Evolutionary conservation across 306 rosid genomes (phyloP), one percentile per base, ranked within the genome.

Genomic region (Casuarina equisetifolia): DNA sequence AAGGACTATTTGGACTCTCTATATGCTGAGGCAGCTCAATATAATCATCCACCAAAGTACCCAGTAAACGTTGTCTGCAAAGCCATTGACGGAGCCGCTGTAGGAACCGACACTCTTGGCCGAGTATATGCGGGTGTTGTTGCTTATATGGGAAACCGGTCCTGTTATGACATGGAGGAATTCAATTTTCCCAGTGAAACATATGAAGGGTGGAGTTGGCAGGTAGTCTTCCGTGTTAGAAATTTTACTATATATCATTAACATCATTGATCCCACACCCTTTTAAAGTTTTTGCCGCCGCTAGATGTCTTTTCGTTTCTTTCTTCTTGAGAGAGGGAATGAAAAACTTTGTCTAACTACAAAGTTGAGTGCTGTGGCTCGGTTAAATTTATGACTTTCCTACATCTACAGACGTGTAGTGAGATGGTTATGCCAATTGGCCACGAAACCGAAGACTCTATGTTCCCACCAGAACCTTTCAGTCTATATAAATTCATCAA

Each of bases 341-440:
- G 50, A 46, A 11, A 9, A 48, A 2, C 1, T 9, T 1, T 9
- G 11, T 48, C 50, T 46, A 9, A 6, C 2, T 9, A 46, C 12
- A 46, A 46, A 46, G 12, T 8, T 9, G 51, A 48, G 2, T 48
- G 51, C 3, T 3, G 51, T 48, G 51, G 51, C 51, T 25, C 20
- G 9, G 63, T 25, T 25, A 25, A 25, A 25, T 25, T 25, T 1
- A 45, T 16, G 9, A 3, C 1, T 15, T 10, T 59, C 11, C 32
- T 69, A 2, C 16, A 12, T 75, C 13, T 51, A 20, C 74, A 90
- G 92, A 78, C 76, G 20, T 90, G 96, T 57, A 88, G 91, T 32
- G 96, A 90, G 77, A 69, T 90, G 73, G 86, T 79, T 45, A 74
- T 85, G 54, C 96, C 92, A 53, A 85, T 88, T 6, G 85, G 87